Evolutionary conservation across 2,329 filamentous ascomycete species (phyloP).

Genomic region (Huntiella savannae): DNA sequence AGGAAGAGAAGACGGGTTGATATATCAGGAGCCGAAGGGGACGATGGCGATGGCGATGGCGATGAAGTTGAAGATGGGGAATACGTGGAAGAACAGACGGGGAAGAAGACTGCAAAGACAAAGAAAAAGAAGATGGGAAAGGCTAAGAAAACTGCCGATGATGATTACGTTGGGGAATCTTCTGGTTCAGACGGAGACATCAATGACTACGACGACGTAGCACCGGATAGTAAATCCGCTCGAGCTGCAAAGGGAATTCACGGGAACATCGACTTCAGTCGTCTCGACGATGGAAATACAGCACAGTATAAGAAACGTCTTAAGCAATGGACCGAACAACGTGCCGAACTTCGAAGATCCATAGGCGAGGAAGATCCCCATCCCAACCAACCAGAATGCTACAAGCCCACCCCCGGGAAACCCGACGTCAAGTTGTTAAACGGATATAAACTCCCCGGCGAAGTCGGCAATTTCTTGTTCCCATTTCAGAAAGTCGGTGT

Average conservation of each 20-base stretch:
- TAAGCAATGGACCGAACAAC: slow-evolving; percentile 44
- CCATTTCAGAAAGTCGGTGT: slow-evolving; percentile 96
- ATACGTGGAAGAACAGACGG: slow-evolving; percentile 13
- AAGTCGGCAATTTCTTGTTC: slow-evolving; percentile 82
- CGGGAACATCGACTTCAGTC: slow-evolving; percentile 27
- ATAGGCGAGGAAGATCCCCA: slow-evolving; percentile 19
- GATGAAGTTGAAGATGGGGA: slow-evolving; percentile 25
- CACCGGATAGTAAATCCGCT: slow-evolving; percentile 6
- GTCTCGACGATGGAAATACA: slow-evolving; percentile 80
- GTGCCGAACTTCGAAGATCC: slow-evolving; percentile 11
- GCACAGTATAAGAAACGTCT: slow-evolving; percentile 58
- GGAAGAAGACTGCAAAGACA: slow-evolving; percentile 14
- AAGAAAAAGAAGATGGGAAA: background rate
- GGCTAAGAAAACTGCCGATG: background rate
- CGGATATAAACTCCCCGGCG: slow-evolving; percentile 66
- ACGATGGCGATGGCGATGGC: slow-evolving; percentile 24
- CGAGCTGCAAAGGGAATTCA: slow-evolving; percentile 6
- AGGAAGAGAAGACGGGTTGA: slow-evolving; percentile 5
- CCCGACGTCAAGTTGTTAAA: slow-evolving; percentile 58
- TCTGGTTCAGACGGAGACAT: slow-evolving; percentile 2
- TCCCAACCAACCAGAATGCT: slow-evolving; percentile 46
- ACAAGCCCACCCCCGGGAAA: slow-evolving; percentile 67
- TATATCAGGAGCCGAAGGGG: slow-evolving; percentile 1
- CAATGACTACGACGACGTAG: slow-evolving; percentile 10
- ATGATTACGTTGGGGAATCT: slow-evolving; percentile 3